Evolutionary conservation across 306 rosid species (phyloP).

Genomic region (Datisca glomerata): DNA sequence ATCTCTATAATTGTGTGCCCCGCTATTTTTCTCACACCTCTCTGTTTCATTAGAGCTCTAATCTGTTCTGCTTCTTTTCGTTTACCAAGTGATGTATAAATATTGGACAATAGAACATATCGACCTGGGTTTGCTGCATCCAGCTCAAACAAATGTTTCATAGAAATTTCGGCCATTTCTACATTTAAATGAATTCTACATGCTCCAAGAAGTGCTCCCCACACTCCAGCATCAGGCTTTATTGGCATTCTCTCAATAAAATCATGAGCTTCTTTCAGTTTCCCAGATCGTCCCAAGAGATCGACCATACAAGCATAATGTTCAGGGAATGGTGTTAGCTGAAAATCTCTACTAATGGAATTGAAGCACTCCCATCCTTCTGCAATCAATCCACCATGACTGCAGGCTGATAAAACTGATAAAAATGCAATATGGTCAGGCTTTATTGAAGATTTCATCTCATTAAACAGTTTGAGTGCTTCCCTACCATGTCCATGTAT

Average conservation of each 20-base stretch:
- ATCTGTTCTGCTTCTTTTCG: constrained; percentile 18
- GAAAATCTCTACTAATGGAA: constrained; percentile 29
- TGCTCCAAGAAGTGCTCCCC: constrained; percentile 39
- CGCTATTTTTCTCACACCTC: constrained; percentile 27
- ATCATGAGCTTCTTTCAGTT: constrained; percentile 19
- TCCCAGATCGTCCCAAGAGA: constrained; percentile 37
- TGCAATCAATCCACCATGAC: constrained; percentile 25
- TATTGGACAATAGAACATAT: constrained; percentile 32
- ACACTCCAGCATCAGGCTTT: constrained; percentile 26
- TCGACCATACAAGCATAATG: constrained; percentile 40
- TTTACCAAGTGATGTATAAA: constrained; percentile 24
- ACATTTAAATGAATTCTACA: constrained; percentile 28
- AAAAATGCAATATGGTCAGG: constrained; percentile 26
- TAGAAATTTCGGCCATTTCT: constrained; percentile 32
- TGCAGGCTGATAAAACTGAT: constrained; percentile 31
- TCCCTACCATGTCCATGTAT: constrained; percentile 26
- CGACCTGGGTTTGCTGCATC: constrained; percentile 23
- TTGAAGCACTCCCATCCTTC: constrained; percentile 35
- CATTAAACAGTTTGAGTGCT: constrained; percentile 27
- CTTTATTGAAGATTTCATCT: constrained; percentile 19
- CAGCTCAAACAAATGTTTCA: constrained; percentile 22
- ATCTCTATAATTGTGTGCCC: constrained; percentile 28
- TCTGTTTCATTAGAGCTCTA: constrained; percentile 25
- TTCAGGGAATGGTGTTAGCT: constrained; percentile 18
- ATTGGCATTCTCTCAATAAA: constrained; percentile 32